Evolutionary conservation across 352 stramenopile species (phyloP).

Genomic region (Phytophthora quininea): DNA sequence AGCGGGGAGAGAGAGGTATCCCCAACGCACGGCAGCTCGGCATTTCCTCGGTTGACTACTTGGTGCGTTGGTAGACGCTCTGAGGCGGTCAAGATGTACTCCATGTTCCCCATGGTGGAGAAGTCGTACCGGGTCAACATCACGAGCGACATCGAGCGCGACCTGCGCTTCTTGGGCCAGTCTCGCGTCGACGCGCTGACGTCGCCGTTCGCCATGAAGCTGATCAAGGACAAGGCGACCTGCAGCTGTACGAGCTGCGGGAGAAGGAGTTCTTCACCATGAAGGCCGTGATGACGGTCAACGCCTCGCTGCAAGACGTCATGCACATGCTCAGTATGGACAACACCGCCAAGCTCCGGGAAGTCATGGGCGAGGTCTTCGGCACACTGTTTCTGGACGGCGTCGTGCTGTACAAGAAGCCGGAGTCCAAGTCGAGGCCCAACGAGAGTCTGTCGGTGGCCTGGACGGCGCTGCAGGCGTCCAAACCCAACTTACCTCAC

Average conservation of each 20-base stretch:
- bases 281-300: constrained; percentile 78
- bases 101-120: constrained; percentile 87
- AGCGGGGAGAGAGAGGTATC: constrained; percentile 18
- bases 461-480: constrained; percentile 83
- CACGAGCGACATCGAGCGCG: constrained; percentile 82
- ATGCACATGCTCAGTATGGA: constrained; percentile 86
- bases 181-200: constrained; percentile 83
- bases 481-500: constrained; percentile 84
- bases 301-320: constrained; percentile 74
- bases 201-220: constrained; percentile 79
- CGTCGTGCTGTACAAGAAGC: constrained; percentile 70
- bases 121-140: constrained; percentile 83
- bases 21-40: no score
- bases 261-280: constrained; percentile 90
- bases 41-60: no score
- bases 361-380: constrained; percentile 86
- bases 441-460: constrained; percentile 80
- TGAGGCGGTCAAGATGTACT: constrained; percentile 41
- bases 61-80: no score
- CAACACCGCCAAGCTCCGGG: constrained; percentile 61
- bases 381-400: constrained; percentile 85
- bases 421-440: constrained; percentile 51
- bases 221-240: constrained; percentile 68
- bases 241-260: constrained; percentile 80
- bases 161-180: constrained; percentile 84